Percentiles rank a stretch among this genome's conserved stretches.
Evolutionary conservation across 306 rosid species (phyloP).

Genomic region (Pachyrhizus erosus): DNA sequence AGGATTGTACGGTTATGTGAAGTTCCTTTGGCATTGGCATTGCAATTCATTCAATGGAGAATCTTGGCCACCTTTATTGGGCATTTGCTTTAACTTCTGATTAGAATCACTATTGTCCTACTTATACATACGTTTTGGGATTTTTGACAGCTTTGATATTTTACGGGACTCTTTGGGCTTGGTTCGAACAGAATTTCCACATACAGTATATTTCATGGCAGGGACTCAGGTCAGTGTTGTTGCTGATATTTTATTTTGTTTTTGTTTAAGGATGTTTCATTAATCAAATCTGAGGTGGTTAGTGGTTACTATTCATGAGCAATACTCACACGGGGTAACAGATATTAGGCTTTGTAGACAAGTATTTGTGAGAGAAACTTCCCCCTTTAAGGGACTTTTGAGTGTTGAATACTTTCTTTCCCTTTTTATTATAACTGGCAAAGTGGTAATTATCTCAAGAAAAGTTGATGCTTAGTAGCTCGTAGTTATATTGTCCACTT

Average conservation of each 20-base stretch:
- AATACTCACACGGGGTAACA: background rate
- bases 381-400: background rate
- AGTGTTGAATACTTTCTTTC: background rate
- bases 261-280: background rate
- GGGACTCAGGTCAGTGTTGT: constrained; percentile 85
- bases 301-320: constrained; percentile 11
- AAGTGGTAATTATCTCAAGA: background rate
- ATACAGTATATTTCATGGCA: constrained; percentile 75
- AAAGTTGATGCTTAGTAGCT: background rate
- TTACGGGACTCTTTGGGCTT: constrained; percentile 76
- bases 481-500: background rate
- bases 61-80: background rate
- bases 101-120: background rate
- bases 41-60: constrained; percentile 24
- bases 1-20: background rate
- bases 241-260: background rate
- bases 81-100: constrained; percentile 3
- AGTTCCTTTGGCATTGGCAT: constrained; percentile 16
- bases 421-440: background rate
- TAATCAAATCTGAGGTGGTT: background rate
- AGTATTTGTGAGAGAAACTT: background rate
- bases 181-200: constrained; percentile 84
- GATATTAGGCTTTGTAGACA: background rate
- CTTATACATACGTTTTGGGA: constrained; percentile 39
- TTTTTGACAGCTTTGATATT: constrained; percentile 83